Evolutionary conservation across 2,329 filamentous ascomycete genomes (phyloP).

Genomic region (Penicillium sp.): DNA sequence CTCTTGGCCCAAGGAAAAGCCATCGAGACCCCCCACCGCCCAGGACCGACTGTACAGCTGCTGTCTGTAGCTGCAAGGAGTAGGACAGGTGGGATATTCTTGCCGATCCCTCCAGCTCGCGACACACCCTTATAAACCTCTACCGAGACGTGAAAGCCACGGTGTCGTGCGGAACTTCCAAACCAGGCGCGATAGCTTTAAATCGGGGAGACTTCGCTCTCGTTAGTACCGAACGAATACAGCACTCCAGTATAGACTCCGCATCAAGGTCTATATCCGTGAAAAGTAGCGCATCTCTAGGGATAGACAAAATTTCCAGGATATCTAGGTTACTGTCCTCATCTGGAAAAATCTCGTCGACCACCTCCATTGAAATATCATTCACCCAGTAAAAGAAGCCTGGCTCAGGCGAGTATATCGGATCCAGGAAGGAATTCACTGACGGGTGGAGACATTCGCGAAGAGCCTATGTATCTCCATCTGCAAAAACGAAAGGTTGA

Average conservation of each 20-base stretch:
- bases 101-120: not conserved
- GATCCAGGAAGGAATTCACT: conserved; percentile 17
- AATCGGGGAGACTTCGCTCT: not conserved
- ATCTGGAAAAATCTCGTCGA: conserved; percentile 4
- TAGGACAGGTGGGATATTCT: conserved; percentile 16
- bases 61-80: too few species aligned
- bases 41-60: too few species aligned
- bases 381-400: conserved; percentile 21
- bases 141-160: not conserved
- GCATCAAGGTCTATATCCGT: conserved; percentile 2
- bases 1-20: too few species aligned
- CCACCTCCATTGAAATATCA: conserved; percentile 3
- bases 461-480: conserved; percentile 5
- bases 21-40: too few species aligned
- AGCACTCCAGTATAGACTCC: not conserved
- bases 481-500: not conserved
- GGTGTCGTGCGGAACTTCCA: not conserved
- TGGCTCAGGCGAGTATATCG: conserved; percentile 10
- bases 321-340: conserved; percentile 10
- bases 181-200: not conserved
- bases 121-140: not conserved
- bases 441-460: conserved; percentile 13
- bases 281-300: not conserved
- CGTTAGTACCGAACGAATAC: not conserved
- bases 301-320: conserved; percentile 7